These are phyloP conservation scores for Violaceomyces palustris DNA, from an alignment of 1,284 basidiomycete species.

Conservation along the genomic window DNA sequence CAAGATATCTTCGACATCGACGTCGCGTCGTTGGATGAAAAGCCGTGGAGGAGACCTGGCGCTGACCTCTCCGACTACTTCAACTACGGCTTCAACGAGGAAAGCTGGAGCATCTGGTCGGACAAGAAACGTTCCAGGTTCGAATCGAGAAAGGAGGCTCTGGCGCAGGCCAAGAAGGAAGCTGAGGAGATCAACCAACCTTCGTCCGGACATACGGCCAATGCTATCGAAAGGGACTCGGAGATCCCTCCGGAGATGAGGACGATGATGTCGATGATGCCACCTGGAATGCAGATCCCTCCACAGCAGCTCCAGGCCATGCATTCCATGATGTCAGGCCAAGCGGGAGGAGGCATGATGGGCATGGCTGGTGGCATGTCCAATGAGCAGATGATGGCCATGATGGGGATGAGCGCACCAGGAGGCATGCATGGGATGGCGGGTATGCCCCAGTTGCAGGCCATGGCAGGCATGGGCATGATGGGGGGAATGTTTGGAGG, in stretches of 20 bases:
- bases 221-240: conserved; percentile 1
- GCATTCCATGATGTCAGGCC: conserved; percentile 36
- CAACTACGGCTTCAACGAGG: conserved; percentile 98
- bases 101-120: conserved; percentile 87
- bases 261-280: conserved; percentile 33
- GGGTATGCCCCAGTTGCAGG: conserved; percentile 16
- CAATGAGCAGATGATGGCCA: conserved; percentile 41
- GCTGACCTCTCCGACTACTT: conserved; percentile 96
- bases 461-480: conserved; percentile 12
- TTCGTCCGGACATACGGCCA: neutral
- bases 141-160: conserved; percentile 63
- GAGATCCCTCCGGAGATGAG: conserved; percentile 20
- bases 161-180: conserved; percentile 23
- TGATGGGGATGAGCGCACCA: conserved; percentile 25
- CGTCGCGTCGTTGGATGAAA: conserved; percentile 67
- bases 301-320: conserved; percentile 26
- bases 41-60: conserved; percentile 88
- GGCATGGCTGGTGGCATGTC: conserved; percentile 37
- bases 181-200: neutral
- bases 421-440: conserved; percentile 18
- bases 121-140: conserved; percentile 76
- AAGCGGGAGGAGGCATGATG: conserved; percentile 16
- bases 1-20: conserved; percentile 76
- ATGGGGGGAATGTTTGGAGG: conserved; percentile 22
- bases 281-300: conserved; percentile 2